Evolutionary conservation across 2,329 filamentous ascomycete species (phyloP).

Genomic region (Arthrobotrys pseudoclavata): DNA sequence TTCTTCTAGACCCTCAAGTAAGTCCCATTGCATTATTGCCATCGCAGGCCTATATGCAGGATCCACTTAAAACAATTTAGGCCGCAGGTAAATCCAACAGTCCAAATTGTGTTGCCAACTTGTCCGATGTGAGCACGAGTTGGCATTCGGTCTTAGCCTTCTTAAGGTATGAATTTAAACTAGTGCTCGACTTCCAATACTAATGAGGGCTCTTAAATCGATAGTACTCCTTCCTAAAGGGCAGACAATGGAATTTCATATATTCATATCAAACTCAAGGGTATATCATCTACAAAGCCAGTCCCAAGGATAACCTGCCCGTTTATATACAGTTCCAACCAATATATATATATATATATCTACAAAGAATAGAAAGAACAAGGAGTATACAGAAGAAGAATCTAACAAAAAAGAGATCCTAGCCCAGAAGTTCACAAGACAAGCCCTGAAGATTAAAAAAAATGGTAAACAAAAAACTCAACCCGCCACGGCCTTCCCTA

Average conservation of each 20-base stretch:
- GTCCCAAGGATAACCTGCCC: neutral
- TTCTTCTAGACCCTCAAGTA: too few relatives aligned
- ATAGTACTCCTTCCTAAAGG: too few relatives aligned
- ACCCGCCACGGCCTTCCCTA: constrained; percentile 22
- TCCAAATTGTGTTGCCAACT: neutral
- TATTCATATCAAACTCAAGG: neutral
- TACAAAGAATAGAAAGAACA: constrained; percentile 6
- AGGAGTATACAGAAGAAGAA: neutral
- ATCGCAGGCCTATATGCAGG: too few relatives aligned
- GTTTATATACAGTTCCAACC: constrained; percentile 8
- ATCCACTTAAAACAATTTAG: too few relatives aligned
- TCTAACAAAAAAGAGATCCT: neutral
- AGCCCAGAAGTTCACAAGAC: neutral
- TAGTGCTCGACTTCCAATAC: too few relatives aligned
- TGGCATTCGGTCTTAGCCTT: too few relatives aligned
- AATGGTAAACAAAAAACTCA: constrained; percentile 6
- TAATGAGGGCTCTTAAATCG: too few relatives aligned
- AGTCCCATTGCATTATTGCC: too few relatives aligned
- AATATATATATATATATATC: neutral
- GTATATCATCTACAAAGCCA: constrained; percentile 13
- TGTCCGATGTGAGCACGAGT: too few relatives aligned
- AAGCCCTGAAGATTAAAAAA: neutral
- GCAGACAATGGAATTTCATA: neutral
- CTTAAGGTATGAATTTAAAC: too few relatives aligned
- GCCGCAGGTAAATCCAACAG: constrained; percentile 2